These are phyloP conservation scores for Lindgomyces ingoldianus DNA, from an alignment of 495 filamentous ascomycete species.

Conservation along the genomic window DNA sequence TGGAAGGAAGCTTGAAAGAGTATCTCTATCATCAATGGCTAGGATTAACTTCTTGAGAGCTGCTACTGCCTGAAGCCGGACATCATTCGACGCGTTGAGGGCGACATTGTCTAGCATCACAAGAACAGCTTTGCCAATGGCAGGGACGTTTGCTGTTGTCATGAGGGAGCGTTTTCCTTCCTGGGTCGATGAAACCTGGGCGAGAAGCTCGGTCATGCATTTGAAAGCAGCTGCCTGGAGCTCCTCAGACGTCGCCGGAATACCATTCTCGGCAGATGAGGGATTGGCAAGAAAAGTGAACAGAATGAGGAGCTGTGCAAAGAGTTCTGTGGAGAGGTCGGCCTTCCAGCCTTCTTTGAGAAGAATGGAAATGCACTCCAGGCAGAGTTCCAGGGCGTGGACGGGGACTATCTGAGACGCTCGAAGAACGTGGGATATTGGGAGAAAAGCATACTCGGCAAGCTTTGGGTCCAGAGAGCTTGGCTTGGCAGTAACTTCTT, in stretches of 20 bases:
- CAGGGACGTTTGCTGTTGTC: slow-evolving; percentile 64
- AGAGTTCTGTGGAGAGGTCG: slow-evolving; percentile 65
- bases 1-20: slow-evolving; percentile 81
- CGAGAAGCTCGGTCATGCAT: slow-evolving; percentile 58
- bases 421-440: slow-evolving; percentile 82
- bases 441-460: slow-evolving; percentile 94
- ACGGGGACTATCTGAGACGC: slow-evolving; percentile 70
- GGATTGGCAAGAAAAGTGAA: slow-evolving; percentile 78
- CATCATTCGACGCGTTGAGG: slow-evolving; percentile 58
- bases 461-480: slow-evolving; percentile 72
- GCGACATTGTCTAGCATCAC: slow-evolving; percentile 71
- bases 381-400: slow-evolving; percentile 69
- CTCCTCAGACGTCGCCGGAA: slow-evolving; percentile 43
- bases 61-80: slow-evolving; percentile 66
- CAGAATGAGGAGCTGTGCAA: slow-evolving; percentile 81
- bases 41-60: slow-evolving; percentile 64
- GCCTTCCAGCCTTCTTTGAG: slow-evolving; percentile 76
- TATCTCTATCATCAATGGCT: slow-evolving; percentile 66
- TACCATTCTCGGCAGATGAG: slow-evolving; percentile 43
- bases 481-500: slow-evolving; percentile 52
- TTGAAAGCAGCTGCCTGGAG: slow-evolving; percentile 52
- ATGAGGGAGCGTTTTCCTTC: slow-evolving; percentile 50
- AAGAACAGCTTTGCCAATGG: slow-evolving; percentile 82
- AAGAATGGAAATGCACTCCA: slow-evolving; percentile 71
- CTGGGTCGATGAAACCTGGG: slow-evolving; percentile 38